Percentiles rank a stretch among this genome's conserved stretches.
These are phyloP conservation scores for Tetrapisispora arboricola DNA, from an alignment of 805 yeast genomes.

Conservation along the genomic window DNA sequence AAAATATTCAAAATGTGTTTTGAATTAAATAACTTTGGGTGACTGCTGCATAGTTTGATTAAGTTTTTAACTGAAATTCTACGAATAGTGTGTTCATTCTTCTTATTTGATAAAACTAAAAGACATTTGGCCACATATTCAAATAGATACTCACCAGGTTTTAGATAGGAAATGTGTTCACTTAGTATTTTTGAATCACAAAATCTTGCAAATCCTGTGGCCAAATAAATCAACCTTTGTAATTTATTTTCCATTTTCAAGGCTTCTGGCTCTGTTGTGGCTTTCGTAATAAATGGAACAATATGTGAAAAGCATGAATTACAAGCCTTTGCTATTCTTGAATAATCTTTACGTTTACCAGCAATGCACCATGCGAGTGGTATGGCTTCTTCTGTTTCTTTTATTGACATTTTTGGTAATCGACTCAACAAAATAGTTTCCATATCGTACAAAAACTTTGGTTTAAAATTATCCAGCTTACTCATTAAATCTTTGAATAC, in stretches of 20 bases:
- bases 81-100: constrained; percentile 30
- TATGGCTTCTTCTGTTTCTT: constrained; percentile 63
- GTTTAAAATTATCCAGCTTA: constrained; percentile 35
- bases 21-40: constrained; percentile 57
- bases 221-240: constrained; percentile 46
- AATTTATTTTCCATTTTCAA: constrained; percentile 35
- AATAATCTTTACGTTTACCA: constrained; percentile 34
- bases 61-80: constrained; percentile 48
- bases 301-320: constrained; percentile 47
- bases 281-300: constrained; percentile 34
- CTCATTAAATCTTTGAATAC: constrained; percentile 45
- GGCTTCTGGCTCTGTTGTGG: constrained; percentile 15
- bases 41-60: constrained; percentile 47
- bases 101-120: constrained; percentile 40
- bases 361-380: constrained; percentile 57
- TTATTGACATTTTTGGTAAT: constrained; percentile 48
- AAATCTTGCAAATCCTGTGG: constrained; percentile 63
- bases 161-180: constrained; percentile 26
- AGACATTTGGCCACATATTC: constrained; percentile 51
- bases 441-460: constrained; percentile 39
- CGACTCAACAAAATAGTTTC: constrained; percentile 43
- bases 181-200: constrained; percentile 41
- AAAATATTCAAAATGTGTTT: constrained; percentile 42
- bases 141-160: constrained; percentile 42
- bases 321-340: constrained; percentile 50